phyloP scores from a whole-genome alignment of 1,284 basidiomycete species.

The Microbotryum scabiosae region DNA sequence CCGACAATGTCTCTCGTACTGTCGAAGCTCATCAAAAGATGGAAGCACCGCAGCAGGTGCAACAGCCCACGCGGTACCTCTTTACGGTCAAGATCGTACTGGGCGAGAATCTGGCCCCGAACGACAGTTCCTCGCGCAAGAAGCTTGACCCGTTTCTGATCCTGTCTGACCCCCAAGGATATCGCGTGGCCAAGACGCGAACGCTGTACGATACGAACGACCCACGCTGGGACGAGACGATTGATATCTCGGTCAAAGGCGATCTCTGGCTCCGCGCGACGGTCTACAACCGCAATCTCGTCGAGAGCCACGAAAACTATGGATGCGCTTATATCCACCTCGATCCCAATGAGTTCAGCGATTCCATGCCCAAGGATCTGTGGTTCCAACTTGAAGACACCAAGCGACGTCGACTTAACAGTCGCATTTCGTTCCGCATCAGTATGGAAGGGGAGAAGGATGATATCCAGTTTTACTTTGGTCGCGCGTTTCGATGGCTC shows the following conservation, averaged over 20 bases:
- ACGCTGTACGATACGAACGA: slow-evolving; percentile 86
- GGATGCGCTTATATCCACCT: slow-evolving; percentile 87
- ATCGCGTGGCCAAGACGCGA: slow-evolving; percentile 84
- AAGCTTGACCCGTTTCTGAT: slow-evolving; percentile 87
- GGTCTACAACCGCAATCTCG: slow-evolving; percentile 76
- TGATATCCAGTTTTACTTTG: slow-evolving; percentile 96
- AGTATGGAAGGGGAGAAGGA: slow-evolving; percentile 95
- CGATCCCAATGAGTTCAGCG: slow-evolving; percentile 78
- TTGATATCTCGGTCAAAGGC: slow-evolving; percentile 72
- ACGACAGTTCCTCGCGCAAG: slow-evolving; percentile 61
- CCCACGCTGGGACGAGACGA: slow-evolving; percentile 95
- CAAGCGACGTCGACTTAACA: slow-evolving; percentile 20
- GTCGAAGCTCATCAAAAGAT: slow-evolving; percentile 51
- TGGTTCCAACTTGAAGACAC: slow-evolving; percentile 75
- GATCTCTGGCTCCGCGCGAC: slow-evolving; percentile 95
- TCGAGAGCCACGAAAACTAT: slow-evolving; percentile 49
- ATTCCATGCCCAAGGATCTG: slow-evolving; percentile 81
- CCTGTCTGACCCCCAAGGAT: slow-evolving; percentile 83
- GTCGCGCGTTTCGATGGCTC: slow-evolving; percentile 84
- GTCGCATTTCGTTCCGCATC: slow-evolving; percentile 74
- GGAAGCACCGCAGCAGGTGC: slow-evolving; percentile 27
- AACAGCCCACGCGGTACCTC: slow-evolving; percentile 51
- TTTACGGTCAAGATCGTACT: slow-evolving; percentile 91
- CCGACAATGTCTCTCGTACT: slow-evolving; percentile 72
- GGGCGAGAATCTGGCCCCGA: slow-evolving; percentile 68